Evolutionary conservation across 805 yeast genomes (phyloP).

Genomic region (Saturnispora quitensis): DNA sequence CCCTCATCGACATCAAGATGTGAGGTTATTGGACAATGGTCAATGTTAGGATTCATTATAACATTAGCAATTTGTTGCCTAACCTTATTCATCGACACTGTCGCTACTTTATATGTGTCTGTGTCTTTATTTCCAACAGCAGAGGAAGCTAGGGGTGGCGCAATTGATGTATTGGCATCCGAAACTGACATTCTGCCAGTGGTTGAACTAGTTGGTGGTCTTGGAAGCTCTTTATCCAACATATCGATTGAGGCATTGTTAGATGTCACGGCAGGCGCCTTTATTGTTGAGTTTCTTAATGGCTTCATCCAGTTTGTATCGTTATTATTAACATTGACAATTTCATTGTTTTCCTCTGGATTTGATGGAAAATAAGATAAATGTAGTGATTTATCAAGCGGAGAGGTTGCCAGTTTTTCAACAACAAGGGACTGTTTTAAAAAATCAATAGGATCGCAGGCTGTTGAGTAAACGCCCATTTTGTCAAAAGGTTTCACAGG

Average conservation of each 20-base stretch:
- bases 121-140: constrained; percentile 4
- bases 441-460: constrained; percentile 24
- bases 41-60: constrained; percentile 11
- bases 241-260: not conserved
- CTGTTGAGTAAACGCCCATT: constrained; percentile 26
- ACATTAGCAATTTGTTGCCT: constrained; percentile 8
- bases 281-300: constrained; percentile 8
- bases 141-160: constrained; percentile 6
- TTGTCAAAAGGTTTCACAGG: constrained; percentile 28
- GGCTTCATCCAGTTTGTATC: constrained; percentile 17
- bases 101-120: constrained; percentile 13
- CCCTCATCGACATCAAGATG: constrained; percentile 2
- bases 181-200: not conserved
- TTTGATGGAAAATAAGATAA: constrained; percentile 1
- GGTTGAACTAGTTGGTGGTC: not conserved
- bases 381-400: not conserved
- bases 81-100: constrained; percentile 10
- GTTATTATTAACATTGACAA: not conserved
- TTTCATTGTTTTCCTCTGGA: not conserved
- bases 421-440: constrained; percentile 5
- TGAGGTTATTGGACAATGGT: constrained; percentile 11
- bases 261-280: not conserved
- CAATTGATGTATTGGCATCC: not conserved
- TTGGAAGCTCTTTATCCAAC: not conserved
- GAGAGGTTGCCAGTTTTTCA: not conserved